Evolutionary conservation across 1,139 yeast genomes (phyloP).

Genomic region (Eremothecium gossypii): DNA sequence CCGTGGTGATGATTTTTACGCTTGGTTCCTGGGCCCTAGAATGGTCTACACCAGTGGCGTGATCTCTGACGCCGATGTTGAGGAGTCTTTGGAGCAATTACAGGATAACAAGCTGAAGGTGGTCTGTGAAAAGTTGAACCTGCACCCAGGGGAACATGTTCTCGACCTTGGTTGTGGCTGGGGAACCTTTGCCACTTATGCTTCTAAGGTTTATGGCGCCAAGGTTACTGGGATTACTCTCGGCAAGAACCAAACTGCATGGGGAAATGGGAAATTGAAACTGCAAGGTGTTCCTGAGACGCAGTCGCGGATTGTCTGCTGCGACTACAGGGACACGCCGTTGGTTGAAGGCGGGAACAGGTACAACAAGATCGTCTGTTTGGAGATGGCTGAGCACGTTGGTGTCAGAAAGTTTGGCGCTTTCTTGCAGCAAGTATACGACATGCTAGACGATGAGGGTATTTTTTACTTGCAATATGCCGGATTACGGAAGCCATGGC

Average conservation of each 20-base stretch:
- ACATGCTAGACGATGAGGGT: constrained; percentile 88
- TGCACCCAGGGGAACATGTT: constrained; percentile 61
- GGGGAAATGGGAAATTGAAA: constrained; percentile 68
- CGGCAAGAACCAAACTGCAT: constrained; percentile 83
- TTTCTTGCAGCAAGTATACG: constrained; percentile 71
- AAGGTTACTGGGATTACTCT: constrained; percentile 82
- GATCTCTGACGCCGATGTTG: constrained; percentile 58
- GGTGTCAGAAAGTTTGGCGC: constrained; percentile 77
- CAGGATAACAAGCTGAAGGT: constrained; percentile 85
- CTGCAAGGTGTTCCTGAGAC: constrained; percentile 57
- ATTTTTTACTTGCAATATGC: constrained; percentile 81
- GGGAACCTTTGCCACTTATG: constrained; percentile 87
- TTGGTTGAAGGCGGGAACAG: constrained; percentile 43
- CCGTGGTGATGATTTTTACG: constrained; percentile 92
- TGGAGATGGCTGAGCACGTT: constrained; percentile 96
- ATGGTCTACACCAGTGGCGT: constrained; percentile 91
- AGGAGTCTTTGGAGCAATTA: constrained; percentile 74
- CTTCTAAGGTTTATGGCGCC: constrained; percentile 78
- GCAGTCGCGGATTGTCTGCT: constrained; percentile 74
- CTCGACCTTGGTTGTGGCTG: constrained; percentile 92
- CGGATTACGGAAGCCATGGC: constrained; percentile 89
- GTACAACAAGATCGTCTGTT: constrained; percentile 80
- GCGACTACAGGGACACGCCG: constrained; percentile 89
- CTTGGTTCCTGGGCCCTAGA: constrained; percentile 91
- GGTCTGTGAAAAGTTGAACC: constrained; percentile 79